phyloP scores from a whole-genome alignment of 352 stramenopile species.

The Globisporangium takayamanum region DNA sequence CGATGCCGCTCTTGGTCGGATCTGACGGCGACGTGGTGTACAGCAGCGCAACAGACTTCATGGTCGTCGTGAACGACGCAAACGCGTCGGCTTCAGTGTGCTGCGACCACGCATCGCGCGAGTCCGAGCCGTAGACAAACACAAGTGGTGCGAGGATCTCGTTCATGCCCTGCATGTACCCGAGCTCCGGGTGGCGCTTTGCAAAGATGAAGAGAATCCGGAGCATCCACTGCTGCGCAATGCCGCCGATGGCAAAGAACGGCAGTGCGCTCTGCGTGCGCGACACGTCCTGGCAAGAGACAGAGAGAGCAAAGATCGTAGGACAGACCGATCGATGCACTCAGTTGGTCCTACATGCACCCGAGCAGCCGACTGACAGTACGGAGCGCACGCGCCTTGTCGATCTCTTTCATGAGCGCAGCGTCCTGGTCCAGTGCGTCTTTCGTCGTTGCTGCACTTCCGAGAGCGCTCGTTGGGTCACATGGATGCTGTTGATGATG shows the following conservation, averaged over 20 bases:
- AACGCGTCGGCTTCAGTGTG: constrained; percentile 54
- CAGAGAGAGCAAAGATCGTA: background rate
- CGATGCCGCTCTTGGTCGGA: constrained; percentile 40
- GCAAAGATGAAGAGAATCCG: constrained; percentile 72
- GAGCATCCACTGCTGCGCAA: constrained; percentile 61
- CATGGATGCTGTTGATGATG: too few species aligned
- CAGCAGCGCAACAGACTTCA: constrained; percentile 39
- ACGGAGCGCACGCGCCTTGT: constrained; percentile 33
- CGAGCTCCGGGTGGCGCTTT: constrained; percentile 70
- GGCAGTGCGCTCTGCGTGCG: constrained; percentile 44
- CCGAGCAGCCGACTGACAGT: background rate
- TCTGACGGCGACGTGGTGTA: constrained; percentile 35
- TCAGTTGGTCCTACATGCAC: background rate
- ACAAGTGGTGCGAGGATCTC: constrained; percentile 89
- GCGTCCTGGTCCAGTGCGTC: constrained; percentile 19
- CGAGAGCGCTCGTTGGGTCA: background rate
- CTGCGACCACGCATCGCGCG: constrained; percentile 17
- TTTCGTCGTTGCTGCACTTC: constrained; percentile 3
- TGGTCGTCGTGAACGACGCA: constrained; percentile 40
- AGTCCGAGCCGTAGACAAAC: constrained; percentile 64
- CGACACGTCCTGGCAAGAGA: constrained; percentile 37
- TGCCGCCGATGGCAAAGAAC: constrained; percentile 41
- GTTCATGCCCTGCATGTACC: constrained; percentile 95
- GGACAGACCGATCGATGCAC: too few species aligned
- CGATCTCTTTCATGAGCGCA: constrained; percentile 49